Conservation (phyloP, 2,329 filamentous ascomycete species). For the Nemania sp. region DNA sequence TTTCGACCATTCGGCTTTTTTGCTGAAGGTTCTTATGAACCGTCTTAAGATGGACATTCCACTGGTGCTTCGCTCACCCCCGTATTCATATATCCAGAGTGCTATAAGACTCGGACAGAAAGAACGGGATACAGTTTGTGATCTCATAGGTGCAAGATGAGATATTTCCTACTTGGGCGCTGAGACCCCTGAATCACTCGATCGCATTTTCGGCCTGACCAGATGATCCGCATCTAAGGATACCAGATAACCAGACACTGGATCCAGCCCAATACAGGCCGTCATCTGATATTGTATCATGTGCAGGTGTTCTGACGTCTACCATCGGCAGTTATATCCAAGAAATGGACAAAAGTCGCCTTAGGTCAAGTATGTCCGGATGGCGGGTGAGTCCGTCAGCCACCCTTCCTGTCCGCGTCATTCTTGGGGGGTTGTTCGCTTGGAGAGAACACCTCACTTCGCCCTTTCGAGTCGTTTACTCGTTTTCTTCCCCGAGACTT, state of each 20-base stretch:
- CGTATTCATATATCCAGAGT: conserved; percentile 4
- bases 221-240: conserved; percentile 6
- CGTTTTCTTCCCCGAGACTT: conserved; percentile 67
- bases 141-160: neutral
- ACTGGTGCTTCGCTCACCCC: neutral
- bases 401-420: conserved; percentile 72
- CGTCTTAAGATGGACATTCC: neutral
- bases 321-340: conserved; percentile 45
- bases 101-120: neutral
- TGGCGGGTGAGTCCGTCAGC: conserved; percentile 56
- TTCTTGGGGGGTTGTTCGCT: conserved; percentile 69
- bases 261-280: conserved; percentile 20
- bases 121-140: neutral
- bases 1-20: conserved; percentile 17
- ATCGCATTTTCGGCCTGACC: neutral
- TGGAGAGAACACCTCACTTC: conserved; percentile 56
- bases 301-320: conserved; percentile 17
- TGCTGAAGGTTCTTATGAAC: neutral
- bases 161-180: conserved; percentile 2
- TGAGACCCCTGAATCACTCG: neutral
- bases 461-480: conserved; percentile 61
- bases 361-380: conserved; percentile 24
- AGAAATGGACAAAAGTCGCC: conserved; percentile 41
- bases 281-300: conserved; percentile 19
- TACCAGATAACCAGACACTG: conserved; percentile 11